Evolutionary conservation across 768 basidiomycete species (phyloP).

Genomic region (Mycena maculata): DNA sequence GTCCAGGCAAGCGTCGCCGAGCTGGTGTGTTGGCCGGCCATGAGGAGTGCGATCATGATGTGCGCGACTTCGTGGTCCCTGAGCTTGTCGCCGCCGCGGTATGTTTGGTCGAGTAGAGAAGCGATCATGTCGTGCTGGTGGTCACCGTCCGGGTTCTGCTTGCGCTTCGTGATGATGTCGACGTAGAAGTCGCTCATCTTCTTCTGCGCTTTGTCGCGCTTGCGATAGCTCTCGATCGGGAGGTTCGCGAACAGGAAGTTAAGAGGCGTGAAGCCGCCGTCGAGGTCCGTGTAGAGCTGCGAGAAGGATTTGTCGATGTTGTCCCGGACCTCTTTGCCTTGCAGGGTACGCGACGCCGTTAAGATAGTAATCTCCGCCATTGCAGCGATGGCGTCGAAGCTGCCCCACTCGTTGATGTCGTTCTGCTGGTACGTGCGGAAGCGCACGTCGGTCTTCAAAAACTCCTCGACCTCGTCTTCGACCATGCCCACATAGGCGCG

Average conservation of each 20-base stretch:
- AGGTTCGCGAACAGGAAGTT: constrained; percentile 96
- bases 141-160: constrained; percentile 60
- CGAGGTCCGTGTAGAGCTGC: constrained; percentile 85
- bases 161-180: constrained; percentile 83
- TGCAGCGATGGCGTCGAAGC: constrained; percentile 77
- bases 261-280: constrained; percentile 95
- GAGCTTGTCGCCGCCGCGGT: constrained; percentile 82
- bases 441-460: constrained; percentile 70
- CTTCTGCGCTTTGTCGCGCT: constrained; percentile 88
- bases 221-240: constrained; percentile 90
- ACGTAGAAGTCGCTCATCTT: constrained; percentile 96
- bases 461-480: constrained; percentile 78
- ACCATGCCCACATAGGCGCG: constrained; percentile 86
- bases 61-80: constrained; percentile 95
- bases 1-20: constrained; percentile 94
- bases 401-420: constrained; percentile 81
- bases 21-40: constrained; percentile 99
- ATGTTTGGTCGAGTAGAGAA: constrained; percentile 84
- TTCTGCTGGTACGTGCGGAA: constrained; percentile 74
- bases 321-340: constrained; percentile 89
- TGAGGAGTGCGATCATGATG: constrained; percentile 97
- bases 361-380: constrained; percentile 93
- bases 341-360: constrained; percentile 93
- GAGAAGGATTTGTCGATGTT: constrained; percentile 88
- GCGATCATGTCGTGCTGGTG: constrained; percentile 93